A percentile compares a stretch with the other conserved stretches of the same genome.
Evolutionary conservation across 2,329 filamentous ascomycete genomes (phyloP).

Genomic region (Ophiostoma novo-ulmi): DNA sequence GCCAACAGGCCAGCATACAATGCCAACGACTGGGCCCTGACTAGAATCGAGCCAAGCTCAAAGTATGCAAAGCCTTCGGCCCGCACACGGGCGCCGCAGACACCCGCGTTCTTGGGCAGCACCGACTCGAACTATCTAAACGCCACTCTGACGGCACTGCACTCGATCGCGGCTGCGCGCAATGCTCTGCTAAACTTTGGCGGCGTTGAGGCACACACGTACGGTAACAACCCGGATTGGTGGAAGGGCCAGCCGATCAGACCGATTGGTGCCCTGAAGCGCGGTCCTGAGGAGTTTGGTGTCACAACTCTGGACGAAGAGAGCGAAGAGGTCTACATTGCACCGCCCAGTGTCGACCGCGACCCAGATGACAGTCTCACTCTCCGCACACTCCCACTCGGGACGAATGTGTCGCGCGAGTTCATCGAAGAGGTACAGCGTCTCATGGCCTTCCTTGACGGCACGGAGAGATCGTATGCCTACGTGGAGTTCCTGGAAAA

Average conservation of each 20-base stretch:
- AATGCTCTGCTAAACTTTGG: constrained; percentile 47
- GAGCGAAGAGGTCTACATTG: neutral
- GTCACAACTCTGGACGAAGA: neutral
- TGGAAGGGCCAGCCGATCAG: constrained; percentile 48
- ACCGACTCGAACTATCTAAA: constrained; percentile 26
- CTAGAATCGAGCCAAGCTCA: constrained; percentile 38
- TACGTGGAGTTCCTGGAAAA: constrained; percentile 40
- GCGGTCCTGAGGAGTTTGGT: neutral
- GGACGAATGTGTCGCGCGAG: constrained; percentile 32
- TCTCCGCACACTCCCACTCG: neutral
- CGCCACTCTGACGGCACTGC: constrained; percentile 53
- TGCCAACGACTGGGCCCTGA: constrained; percentile 54
- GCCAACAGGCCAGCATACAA: constrained; percentile 54
- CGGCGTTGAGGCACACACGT: constrained; percentile 41
- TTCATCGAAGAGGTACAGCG: constrained; percentile 55
- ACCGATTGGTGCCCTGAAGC: neutral
- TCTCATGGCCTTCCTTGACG: constrained; percentile 58
- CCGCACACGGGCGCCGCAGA: constrained; percentile 40
- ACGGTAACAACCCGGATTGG: constrained; percentile 55
- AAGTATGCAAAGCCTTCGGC: constrained; percentile 41
- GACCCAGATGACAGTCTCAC: neutral
- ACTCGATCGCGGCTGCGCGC: constrained; percentile 54
- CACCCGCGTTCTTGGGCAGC: constrained; percentile 50
- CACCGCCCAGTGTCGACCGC: neutral
- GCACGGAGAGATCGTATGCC: constrained; percentile 55